Evolutionary conservation across 108 stramenopile genomes (phyloP).

Genomic region (Skeletonema costatum): DNA sequence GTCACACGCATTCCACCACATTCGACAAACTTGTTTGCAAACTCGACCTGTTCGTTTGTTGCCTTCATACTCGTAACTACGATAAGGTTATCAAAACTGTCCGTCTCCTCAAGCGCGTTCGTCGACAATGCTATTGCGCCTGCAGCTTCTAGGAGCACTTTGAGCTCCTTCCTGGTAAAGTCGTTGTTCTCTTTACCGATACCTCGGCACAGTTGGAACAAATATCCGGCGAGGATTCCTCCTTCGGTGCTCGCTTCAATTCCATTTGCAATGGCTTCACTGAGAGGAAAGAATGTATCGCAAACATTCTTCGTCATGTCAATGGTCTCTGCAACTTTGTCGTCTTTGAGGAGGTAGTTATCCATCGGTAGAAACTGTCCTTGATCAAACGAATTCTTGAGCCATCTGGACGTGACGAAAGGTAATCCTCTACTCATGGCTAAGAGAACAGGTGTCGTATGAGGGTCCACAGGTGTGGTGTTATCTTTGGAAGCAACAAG

Average conservation of each 20-base stretch:
- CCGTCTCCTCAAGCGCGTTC: neutral
- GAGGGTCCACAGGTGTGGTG: neutral
- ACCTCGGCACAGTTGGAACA: neutral
- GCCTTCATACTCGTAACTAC: neutral
- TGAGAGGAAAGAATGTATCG: neutral
- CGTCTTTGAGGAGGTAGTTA: neutral
- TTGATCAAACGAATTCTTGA: neutral
- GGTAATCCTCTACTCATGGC: neutral
- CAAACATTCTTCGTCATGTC: neutral
- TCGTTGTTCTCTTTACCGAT: neutral
- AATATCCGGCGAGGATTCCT: neutral
- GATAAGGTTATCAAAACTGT: neutral
- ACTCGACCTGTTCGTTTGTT: neutral
- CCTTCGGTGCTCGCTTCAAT: neutral
- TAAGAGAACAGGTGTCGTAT: neutral
- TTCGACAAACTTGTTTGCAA: neutral
- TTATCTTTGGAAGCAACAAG: neutral
- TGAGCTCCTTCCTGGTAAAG: neutral
- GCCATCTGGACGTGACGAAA: neutral
- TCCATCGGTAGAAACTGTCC: neutral
- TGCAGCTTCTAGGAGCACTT: neutral
- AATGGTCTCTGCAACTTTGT: neutral
- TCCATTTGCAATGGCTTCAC: neutral
- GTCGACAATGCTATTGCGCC: neutral
- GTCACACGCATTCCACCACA: neutral